Evolutionary conservation across 805 yeast species (phyloP), one percentile per base, ranked within the genome.

Genomic region (Myxozyma vanderwaltii): DNA sequence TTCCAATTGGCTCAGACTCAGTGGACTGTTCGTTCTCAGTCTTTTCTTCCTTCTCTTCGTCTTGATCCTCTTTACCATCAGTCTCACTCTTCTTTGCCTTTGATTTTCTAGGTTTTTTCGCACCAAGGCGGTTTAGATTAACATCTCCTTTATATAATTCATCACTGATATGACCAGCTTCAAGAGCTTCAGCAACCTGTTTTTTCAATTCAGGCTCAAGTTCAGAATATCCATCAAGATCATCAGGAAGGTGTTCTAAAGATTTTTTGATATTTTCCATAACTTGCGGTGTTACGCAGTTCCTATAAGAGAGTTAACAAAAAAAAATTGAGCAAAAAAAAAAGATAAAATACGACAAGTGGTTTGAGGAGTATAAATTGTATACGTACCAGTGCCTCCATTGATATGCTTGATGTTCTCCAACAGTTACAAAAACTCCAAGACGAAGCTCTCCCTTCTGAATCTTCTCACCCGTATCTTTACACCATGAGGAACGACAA

Each of bases 351-450:
- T n/a, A n/a, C n/a, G n/a, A n/a, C n/a, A n/a, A n/a, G n/a, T n/a
- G n/a, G n/a, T n/a, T n/a, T n/a, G 15, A 6, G 40, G 26, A 24
- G 21, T 19, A 41, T 13, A 10, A 27, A 33, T 2, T 23, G 10
- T 21, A 31, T 49, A 21, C 33, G 7, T 54, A 63, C 67, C 67
- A 63, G 44, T 63, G 67, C 33, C 65, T n/a, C 67, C 67, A 63
- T 45, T 58, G 58, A 63, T 61, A 63, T 6, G 57, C 29, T 51
- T 63, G 67, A 45, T 39, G 49, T 24, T 61, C 54, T 23, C 38
- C 59, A 15, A 33, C 43, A 19, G 56, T 54, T 29, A 63, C 57
- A 38, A 59, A 63, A 19, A 54, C 61, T 4, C 67, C 67, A 4
- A 63, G 54, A 35, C 67, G 63, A 1, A 63, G 54, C 39, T 61